A percentile compares a stretch with the other conserved stretches of the same genome.
Evolutionary conservation across 1,284 basidiomycete species (phyloP).

Genomic region (Inonotus hispidus): DNA sequence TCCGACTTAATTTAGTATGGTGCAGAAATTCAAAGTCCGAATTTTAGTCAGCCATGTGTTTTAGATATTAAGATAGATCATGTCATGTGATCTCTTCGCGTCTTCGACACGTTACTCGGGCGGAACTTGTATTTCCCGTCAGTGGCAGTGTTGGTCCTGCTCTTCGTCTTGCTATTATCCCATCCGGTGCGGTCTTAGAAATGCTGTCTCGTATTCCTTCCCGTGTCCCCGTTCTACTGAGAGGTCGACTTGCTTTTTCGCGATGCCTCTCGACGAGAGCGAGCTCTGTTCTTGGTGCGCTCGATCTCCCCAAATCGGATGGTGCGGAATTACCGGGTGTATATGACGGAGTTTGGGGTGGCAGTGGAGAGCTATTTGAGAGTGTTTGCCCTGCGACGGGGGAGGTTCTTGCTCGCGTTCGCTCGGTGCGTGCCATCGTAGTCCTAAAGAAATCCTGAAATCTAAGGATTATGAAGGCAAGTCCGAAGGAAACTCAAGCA

Average conservation of each 20-base stretch:
- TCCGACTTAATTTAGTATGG: no score
- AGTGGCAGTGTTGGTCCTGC: background rate
- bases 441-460: background rate
- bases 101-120: background rate
- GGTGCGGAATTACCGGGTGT: constrained; percentile 56
- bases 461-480: constrained; percentile 38
- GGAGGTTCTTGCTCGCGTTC: constrained; percentile 64
- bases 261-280: constrained; percentile 54
- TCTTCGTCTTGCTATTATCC: background rate
- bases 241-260: background rate
- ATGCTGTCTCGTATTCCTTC: background rate
- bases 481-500: constrained; percentile 59
- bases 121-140: background rate
- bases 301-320: constrained; percentile 51
- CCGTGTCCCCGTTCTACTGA: background rate
- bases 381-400: constrained; percentile 75
- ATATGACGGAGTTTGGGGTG: constrained; percentile 74
- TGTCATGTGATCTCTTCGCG: background rate
- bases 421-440: constrained; percentile 40
- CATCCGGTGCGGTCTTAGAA: background rate
- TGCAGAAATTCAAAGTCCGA: no score
- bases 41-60: no score
- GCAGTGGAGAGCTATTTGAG: constrained; percentile 63
- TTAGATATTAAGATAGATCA: no score
- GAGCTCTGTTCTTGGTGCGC: constrained; percentile 52